These are phyloP conservation scores for Candida odintsovae DNA, from an alignment of 805 yeast genomes.

Conservation along the genomic window DNA sequence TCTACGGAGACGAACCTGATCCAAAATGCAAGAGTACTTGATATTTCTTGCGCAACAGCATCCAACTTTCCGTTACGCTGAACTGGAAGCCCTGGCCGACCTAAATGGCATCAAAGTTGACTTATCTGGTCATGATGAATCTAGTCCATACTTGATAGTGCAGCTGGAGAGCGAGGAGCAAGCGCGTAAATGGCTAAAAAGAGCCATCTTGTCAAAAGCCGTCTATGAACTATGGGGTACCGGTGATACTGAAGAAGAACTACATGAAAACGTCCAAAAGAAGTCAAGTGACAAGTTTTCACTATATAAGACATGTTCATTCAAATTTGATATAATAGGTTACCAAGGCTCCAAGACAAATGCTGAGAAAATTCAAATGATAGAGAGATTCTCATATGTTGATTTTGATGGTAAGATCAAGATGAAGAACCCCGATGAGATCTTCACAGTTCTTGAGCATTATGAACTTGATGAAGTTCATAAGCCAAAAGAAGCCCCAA, in stretches of 20 bases:
- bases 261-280: slow-evolving; percentile 45
- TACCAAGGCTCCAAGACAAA: slow-evolving; percentile 62
- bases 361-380: slow-evolving; percentile 48
- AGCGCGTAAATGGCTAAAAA: slow-evolving; percentile 55
- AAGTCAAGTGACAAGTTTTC: slow-evolving; percentile 21
- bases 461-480: slow-evolving; percentile 45
- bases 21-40: slow-evolving; percentile 52
- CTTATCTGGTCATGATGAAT: slow-evolving; percentile 49
- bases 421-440: slow-evolving; percentile 70
- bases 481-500: slow-evolving; percentile 43
- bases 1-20: background rate
- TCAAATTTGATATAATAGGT: slow-evolving; percentile 78
- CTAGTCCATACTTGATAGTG: slow-evolving; percentile 67
- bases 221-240: slow-evolving; percentile 84
- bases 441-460: slow-evolving; percentile 70
- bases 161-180: slow-evolving; percentile 58
- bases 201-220: slow-evolving; percentile 68
- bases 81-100: slow-evolving; percentile 78
- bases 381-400: slow-evolving; percentile 68
- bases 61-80: slow-evolving; percentile 72
- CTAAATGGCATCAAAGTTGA: slow-evolving; percentile 51
- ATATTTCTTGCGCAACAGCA: slow-evolving; percentile 85
- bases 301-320: slow-evolving; percentile 41
- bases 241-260: slow-evolving; percentile 47
- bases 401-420: slow-evolving; percentile 71